phyloP scores from a whole-genome alignment of 768 basidiomycete species.

The Termitomyces sp. region DNA sequence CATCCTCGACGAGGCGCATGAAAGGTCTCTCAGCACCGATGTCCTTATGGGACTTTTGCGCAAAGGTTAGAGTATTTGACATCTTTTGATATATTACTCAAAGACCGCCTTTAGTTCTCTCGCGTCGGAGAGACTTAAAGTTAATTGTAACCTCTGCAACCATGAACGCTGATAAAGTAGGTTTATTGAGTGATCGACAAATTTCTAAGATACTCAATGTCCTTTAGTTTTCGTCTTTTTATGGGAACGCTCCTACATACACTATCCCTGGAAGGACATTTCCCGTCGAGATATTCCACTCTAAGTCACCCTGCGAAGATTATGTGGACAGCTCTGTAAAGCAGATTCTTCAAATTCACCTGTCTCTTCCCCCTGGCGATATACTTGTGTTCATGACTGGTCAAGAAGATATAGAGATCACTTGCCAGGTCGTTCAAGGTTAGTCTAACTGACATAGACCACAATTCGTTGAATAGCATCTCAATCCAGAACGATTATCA shows the following conservation, averaged over 20 bases:
- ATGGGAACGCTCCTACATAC: slow-evolving; percentile 91
- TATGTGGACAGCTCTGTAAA: slow-evolving; percentile 98
- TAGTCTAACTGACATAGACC: neutral
- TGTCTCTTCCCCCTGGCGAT: slow-evolving; percentile 89
- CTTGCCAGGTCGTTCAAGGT: slow-evolving; percentile 93
- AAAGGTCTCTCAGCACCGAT: slow-evolving; percentile 95
- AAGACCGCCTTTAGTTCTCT: slow-evolving; percentile 51
- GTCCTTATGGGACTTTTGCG: slow-evolving; percentile 94
- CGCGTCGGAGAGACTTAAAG: slow-evolving; percentile 87
- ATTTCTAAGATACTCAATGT: neutral
- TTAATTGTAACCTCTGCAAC: slow-evolving; percentile 98
- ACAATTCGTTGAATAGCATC: neutral
- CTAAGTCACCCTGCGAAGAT: slow-evolving; percentile 97
- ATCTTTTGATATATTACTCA: neutral
- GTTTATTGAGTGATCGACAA: slow-evolving; percentile 3
- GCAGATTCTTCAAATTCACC: slow-evolving; percentile 94
- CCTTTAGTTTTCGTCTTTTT: slow-evolving; percentile 85
- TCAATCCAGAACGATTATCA: slow-evolving; percentile 69
- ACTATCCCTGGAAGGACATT: slow-evolving; percentile 93
- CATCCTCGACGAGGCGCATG: slow-evolving; percentile 98
- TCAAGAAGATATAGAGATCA: slow-evolving; percentile 98
- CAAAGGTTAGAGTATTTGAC: slow-evolving; percentile 62
- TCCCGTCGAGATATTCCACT: slow-evolving; percentile 94
- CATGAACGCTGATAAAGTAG: slow-evolving; percentile 98
- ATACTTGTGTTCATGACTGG: slow-evolving; percentile 99